Base-by-base conservation (phyloP, 805 yeast genomes). In the Ogataea haglerorum region DNA sequence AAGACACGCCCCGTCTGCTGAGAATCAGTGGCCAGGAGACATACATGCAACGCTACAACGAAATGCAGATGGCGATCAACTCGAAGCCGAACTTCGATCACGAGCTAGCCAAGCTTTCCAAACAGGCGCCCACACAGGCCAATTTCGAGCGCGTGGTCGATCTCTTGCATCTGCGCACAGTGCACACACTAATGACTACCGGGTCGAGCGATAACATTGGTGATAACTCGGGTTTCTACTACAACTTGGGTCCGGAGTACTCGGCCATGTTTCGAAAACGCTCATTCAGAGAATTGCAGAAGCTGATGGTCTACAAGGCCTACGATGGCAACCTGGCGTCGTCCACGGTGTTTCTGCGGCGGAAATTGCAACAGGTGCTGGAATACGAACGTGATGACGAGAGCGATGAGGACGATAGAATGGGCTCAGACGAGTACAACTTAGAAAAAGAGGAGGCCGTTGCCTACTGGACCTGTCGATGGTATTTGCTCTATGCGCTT, bases 401-500 rank as follows among this genome's bases (percentile, higher is more conserved):
- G 13, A 46, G 43, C 13, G 46, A 48, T 18, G 43, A 40, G 21
- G 56, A 48, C 29, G 50, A 46, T 18, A 37, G 40, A 26, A 48
- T 45, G 46, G 33, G 35, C 18, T 31, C 40, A n/a, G 47, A 46
- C 26, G 50, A 43, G 25, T 36, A 16, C 14, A 28, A 18, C n/a
- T 28, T 54, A 13, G 38, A 38, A 7, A 27, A 18, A 6, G 51
- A 50, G 5, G 63, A 56, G 30, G 41, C 51, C 6, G 40, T 51
- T 3, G 45, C 58, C 4, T 61, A 58, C 41, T 63, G 58, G 58
- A 55, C 49, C 12, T 53, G 63, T 23, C 49, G 59, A 14, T 61
- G 63, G 62, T 45, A 49, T 28, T 29, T 59, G 13, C 10, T 62
- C 5, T 58, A 54, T 30, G 53, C 56, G 1, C 30, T 42, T 16